phyloP scores from a whole-genome alignment of 2,329 filamentous ascomycete genomes.

The Diplodia seriata region DNA sequence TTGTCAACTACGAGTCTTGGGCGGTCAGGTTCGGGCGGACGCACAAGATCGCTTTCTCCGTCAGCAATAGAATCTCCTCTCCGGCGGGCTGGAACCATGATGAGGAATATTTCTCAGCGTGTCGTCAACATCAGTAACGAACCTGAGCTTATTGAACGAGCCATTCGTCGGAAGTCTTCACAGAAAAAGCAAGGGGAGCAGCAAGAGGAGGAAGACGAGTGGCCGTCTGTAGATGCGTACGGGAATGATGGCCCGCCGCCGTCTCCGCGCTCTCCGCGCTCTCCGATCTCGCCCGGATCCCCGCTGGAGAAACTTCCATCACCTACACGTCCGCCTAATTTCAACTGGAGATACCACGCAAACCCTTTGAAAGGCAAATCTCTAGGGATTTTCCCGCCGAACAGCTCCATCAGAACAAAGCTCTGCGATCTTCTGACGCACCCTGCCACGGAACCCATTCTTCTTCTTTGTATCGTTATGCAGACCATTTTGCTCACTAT shows the following conservation, averaged over 20 bases:
- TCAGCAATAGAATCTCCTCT: conserved; percentile 55
- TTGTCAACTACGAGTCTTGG: conserved; percentile 39
- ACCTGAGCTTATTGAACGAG: conserved; percentile 79
- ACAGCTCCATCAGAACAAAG: conserved; percentile 74
- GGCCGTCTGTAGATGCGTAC: background rate
- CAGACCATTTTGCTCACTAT: conserved; percentile 89
- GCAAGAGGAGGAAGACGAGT: conserved; percentile 14
- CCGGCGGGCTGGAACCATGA: conserved; percentile 57
- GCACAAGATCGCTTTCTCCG: conserved; percentile 56
- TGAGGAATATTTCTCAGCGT: conserved; percentile 86
- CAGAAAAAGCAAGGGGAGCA: conserved; percentile 61
- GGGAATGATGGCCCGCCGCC: conserved; percentile 49
- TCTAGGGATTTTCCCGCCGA: conserved; percentile 80
- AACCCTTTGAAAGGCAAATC: conserved; percentile 90
- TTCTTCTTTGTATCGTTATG: conserved; percentile 84
- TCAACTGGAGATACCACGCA: conserved; percentile 50
- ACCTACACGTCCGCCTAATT: conserved; percentile 37
- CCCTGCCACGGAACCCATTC: conserved; percentile 83
- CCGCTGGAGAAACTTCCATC: conserved; percentile 50
- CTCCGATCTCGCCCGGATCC: conserved; percentile 39
- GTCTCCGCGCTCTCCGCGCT: conserved; percentile 22
- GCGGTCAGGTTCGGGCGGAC: conserved; percentile 52
- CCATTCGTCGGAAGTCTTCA: conserved; percentile 67
- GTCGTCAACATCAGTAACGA: conserved; percentile 98
- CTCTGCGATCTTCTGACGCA: conserved; percentile 87